A percentile compares a stretch with the other conserved stretches of the same genome.
Conservation (phyloP, 345 rosid species). For the Garcia nutans region DNA sequence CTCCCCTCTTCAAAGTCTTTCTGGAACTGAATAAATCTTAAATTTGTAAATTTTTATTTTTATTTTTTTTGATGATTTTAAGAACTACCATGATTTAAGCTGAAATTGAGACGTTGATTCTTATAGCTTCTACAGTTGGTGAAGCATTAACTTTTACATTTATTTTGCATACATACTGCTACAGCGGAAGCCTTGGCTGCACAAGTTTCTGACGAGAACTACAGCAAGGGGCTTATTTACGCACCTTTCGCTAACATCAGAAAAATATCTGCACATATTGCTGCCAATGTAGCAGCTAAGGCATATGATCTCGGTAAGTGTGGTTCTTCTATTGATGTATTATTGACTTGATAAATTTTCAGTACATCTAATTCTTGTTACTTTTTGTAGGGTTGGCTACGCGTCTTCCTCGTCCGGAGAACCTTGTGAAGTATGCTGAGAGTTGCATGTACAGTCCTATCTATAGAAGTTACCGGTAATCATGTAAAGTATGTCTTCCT, state of each 20-base stretch:
- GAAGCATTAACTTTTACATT: background rate
- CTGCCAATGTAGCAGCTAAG: constrained; percentile 86
- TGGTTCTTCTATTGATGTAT: background rate
- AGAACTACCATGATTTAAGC: background rate
- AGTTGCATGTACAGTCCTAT: constrained; percentile 95
- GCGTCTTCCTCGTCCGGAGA: constrained; percentile 74
- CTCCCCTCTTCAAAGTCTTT: background rate
- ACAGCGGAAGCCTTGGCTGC: constrained; percentile 93
- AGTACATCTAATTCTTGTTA: background rate
- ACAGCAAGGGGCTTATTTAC: constrained; percentile 70
- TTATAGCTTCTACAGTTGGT: background rate
- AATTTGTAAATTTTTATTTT: background rate
- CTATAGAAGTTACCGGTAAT: constrained; percentile 72
- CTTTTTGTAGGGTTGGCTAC: constrained; percentile 72
- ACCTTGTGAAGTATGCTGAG: constrained; percentile 77
- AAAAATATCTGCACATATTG: constrained; percentile 81
- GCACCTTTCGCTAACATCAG: constrained; percentile 90
- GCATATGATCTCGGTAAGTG: constrained; percentile 86
- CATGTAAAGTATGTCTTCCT: background rate
- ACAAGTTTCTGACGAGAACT: constrained; percentile 68
- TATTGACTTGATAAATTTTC: background rate
- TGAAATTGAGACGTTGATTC: background rate
- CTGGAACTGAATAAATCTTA: background rate
- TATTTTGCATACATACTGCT: background rate
- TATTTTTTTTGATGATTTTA: background rate